Percentiles rank a stretch among this genome's conserved stretches.
Evolutionary conservation across 768 basidiomycete genomes (phyloP).

Genomic region (Tylopilus intermedius): DNA sequence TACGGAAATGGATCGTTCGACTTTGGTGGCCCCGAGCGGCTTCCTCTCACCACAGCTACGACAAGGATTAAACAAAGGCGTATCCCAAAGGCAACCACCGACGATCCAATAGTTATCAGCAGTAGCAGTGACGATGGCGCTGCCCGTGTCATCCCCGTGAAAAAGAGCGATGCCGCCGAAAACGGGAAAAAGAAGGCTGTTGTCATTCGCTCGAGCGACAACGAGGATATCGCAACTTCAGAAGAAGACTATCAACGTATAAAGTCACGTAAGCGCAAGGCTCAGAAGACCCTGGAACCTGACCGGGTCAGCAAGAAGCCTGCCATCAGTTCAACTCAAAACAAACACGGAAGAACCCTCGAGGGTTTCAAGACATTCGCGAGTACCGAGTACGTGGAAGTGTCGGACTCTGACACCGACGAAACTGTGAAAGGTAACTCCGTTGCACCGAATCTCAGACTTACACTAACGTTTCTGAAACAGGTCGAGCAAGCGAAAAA

Average conservation of each 20-base stretch:
- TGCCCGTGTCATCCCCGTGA: not conserved
- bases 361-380: not conserved
- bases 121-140: constrained; percentile 1
- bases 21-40: not conserved
- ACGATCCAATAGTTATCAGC: constrained; percentile 2
- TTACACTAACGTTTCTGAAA: not conserved
- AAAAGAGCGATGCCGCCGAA: not conserved
- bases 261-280: not conserved
- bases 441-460: not conserved
- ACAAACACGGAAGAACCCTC: not conserved
- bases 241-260: not conserved
- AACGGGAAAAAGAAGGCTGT: not conserved
- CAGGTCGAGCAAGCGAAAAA: not conserved
- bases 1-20: not conserved
- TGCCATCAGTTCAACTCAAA: not conserved
- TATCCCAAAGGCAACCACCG: not conserved
- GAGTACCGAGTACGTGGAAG: not conserved
- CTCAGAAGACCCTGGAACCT: not conserved
- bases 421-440: not conserved
- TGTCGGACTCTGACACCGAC: not conserved
- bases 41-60: not conserved
- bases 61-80: not conserved
- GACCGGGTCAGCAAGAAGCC: not conserved
- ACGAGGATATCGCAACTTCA: not conserved
- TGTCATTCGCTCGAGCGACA: not conserved